Base-by-base conservation (phyloP, 2,329 filamentous ascomycete species). In the Corinectria fuckeliana region DNA sequence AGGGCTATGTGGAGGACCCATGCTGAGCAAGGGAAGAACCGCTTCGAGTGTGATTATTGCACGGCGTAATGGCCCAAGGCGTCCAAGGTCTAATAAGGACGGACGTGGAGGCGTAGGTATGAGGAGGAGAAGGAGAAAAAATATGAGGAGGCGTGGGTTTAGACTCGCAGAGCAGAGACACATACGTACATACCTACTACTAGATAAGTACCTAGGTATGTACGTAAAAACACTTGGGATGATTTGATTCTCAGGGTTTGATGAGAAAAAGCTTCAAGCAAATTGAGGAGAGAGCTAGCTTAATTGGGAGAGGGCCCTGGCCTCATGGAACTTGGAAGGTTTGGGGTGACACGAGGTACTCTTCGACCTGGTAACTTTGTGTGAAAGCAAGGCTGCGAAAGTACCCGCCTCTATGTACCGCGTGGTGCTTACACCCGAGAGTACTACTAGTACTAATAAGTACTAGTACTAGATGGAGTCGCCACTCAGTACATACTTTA, bases 1-100 rank as follows among this genome's bases (percentile, higher is more conserved):
- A 8, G 68, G 53, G 26, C 45, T 49, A 32, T 52, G 59, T 47
- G 32, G 23, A 42, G 23, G 50, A 50, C 64, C 55, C 65, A 69
- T 69, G 23, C 28, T 34, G 49, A 49, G 49, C 28, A 38, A 28
- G 38, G 36, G 34, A 45, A 38, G 20, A 36, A 38, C 34, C 14
- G 36, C 7, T 3, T 23, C n/a, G n/a, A 14, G 18, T 23, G 16
- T 57, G 28, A 36, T 56, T 45, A 48, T 36, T 38, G 56, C 26
- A 30, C 41, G 51, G 39, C 41, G 54, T 25, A 53, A 48, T 42
- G 41, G 56, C 44, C n/a, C 47, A 54, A 57, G 57, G 25, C 34
- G 34, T 18, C 18, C 41, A 32, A 49, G 39, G 11, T 28, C 25
- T n/a, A 25, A 18, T 18, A 25, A 28, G 28, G 5, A 18, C 42